Evolutionary conservation across 2,329 filamentous ascomycete species (phyloP).

Genomic region (Aspergillus carbonarius): DNA sequence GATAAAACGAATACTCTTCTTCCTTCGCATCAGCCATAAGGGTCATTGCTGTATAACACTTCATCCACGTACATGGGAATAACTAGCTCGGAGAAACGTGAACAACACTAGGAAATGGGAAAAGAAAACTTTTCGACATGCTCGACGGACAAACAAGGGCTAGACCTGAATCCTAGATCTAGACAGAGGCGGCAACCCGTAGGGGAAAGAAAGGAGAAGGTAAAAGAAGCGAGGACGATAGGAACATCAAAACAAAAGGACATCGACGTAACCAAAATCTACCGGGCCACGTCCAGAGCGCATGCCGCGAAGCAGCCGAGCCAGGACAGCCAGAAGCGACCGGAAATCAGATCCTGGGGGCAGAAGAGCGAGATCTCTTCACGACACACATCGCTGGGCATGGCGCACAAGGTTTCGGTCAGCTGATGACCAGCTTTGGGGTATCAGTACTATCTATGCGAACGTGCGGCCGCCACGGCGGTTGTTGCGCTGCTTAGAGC

Average conservation of each 20-base stretch:
- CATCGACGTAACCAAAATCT: conserved; percentile 29
- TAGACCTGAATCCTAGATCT: conserved; percentile 32
- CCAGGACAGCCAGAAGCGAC: background rate
- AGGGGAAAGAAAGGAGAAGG: background rate
- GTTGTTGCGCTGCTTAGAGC: conserved; percentile 45
- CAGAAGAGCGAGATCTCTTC: background rate
- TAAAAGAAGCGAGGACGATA: conserved; percentile 17
- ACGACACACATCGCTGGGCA: conserved; percentile 5
- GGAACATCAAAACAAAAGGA: conserved; percentile 23
- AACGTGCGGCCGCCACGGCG: conserved; percentile 45
- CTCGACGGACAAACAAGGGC: conserved; percentile 31
- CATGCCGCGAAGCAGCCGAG: too few species aligned
- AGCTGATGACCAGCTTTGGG: conserved; percentile 23
- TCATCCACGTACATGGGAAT: conserved; percentile 35
- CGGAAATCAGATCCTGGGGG: too few species aligned
- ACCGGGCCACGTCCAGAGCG: conserved; percentile 9
- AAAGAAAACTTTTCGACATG: conserved; percentile 39
- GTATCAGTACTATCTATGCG: conserved; percentile 39
- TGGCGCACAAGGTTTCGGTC: conserved; percentile 16
- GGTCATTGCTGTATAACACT: conserved; percentile 35
- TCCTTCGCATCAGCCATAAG: conserved; percentile 36
- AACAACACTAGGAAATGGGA: conserved; percentile 20
- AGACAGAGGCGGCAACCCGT: conserved; percentile 30
- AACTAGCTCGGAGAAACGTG: conserved; percentile 27
- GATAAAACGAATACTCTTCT: conserved; percentile 19